These are phyloP conservation scores for Neurospora africana DNA, from an alignment of 495 filamentous ascomycete species.

Conservation along the genomic window DNA sequence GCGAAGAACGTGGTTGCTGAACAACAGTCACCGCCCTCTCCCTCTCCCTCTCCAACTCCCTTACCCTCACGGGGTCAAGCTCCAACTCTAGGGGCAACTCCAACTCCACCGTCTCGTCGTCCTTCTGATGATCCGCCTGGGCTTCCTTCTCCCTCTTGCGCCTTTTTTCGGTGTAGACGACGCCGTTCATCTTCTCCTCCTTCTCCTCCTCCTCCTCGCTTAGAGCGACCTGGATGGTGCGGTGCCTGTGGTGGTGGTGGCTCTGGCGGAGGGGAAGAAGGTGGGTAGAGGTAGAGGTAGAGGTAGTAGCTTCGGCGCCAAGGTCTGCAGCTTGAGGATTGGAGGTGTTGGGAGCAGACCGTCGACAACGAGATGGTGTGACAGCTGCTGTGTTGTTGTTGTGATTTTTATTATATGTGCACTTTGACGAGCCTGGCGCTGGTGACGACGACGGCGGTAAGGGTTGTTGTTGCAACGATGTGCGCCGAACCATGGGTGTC, in stretches of 20 bases:
- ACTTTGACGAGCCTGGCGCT: slow-evolving; percentile 14
- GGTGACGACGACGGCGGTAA: too few species aligned
- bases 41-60: background rate
- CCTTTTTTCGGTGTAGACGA: slow-evolving; percentile 54
- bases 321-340: slow-evolving; percentile 7
- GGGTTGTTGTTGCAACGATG: slow-evolving; percentile 41
- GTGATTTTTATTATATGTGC: background rate
- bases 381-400: background rate
- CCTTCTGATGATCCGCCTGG: slow-evolving; percentile 31
- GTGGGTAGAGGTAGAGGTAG: slow-evolving; percentile 4
- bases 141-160: slow-evolving; percentile 28
- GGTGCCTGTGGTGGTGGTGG: slow-evolving; percentile 56
- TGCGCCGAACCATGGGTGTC: slow-evolving; percentile 54
- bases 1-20: background rate
- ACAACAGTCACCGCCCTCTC: background rate
- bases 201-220: slow-evolving; percentile 60
- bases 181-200: slow-evolving; percentile 55
- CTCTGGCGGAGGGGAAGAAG: slow-evolving; percentile 49
- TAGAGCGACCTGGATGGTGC: slow-evolving; percentile 56
- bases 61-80: slow-evolving; percentile 12
- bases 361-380: background rate
- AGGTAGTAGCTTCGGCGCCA: slow-evolving; percentile 10
- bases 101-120: slow-evolving; percentile 35
- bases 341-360: slow-evolving; percentile 14
- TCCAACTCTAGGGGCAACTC: slow-evolving; percentile 26